Conservation (phyloP, 352 stramenopile genomes). For the Phytophthora lateralis region DNA sequence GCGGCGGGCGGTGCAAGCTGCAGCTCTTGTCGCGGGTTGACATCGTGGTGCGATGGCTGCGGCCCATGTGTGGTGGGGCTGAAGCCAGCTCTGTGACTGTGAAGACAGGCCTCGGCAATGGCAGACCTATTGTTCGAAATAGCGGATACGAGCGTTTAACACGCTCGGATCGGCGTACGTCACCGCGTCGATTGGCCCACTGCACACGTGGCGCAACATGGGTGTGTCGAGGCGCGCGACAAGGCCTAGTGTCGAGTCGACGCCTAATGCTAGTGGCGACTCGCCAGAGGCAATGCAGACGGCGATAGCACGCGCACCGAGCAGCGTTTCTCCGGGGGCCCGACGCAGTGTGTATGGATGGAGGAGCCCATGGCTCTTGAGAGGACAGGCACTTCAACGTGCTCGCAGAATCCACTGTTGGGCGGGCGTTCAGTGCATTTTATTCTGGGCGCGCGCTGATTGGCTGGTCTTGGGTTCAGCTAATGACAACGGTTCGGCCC, state of each 20-base stretch:
- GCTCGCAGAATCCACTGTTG: slow-evolving; percentile 2
- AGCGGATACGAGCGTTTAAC: slow-evolving; percentile 14
- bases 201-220: neutral
- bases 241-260: neutral
- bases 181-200: slow-evolving; percentile 1
- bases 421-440: slow-evolving; percentile 29
- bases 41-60: neutral
- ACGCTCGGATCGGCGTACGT: slow-evolving; percentile 11
- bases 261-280: neutral
- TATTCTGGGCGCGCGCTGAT: slow-evolving; percentile 24
- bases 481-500: slow-evolving; percentile 16
- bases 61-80: neutral
- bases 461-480: slow-evolving; percentile 20
- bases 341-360: too few relatives aligned
- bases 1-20: too few relatives aligned
- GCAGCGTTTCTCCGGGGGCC: too few relatives aligned
- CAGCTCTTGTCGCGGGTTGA: too few relatives aligned
- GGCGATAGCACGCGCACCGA: too few relatives aligned
- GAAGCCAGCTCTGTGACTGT: too few relatives aligned
- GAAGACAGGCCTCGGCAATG: neutral
- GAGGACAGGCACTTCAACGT: slow-evolving; percentile 26
- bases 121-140: slow-evolving; percentile 17
- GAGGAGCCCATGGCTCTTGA: neutral
- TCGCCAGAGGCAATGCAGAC: too few relatives aligned
- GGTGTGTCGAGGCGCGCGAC: slow-evolving; percentile 8